Percentiles rank a stretch among this genome's conserved stretches.
These are phyloP conservation scores for Laburnicola sp. DNA, from an alignment of 2,329 filamentous ascomycete genomes.

Conservation along the genomic window DNA sequence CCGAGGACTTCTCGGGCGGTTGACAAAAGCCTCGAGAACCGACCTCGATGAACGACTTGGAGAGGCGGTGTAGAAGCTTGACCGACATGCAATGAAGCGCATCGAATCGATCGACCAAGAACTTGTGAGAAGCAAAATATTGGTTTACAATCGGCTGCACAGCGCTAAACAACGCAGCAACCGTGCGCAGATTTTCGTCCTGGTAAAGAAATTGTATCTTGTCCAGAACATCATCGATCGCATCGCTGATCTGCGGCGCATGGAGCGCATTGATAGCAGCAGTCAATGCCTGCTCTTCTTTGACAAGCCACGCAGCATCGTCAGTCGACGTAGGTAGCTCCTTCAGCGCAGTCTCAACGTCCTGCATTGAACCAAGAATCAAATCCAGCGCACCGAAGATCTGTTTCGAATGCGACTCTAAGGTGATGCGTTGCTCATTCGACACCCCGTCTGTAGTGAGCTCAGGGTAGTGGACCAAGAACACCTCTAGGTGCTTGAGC, in stretches of 20 bases:
- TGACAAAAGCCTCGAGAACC: constrained; percentile 88
- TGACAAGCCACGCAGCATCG: constrained; percentile 65
- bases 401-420: constrained; percentile 57
- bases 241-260: constrained; percentile 56
- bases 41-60: constrained; percentile 76
- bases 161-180: constrained; percentile 62
- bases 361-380: constrained; percentile 78
- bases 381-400: constrained; percentile 71
- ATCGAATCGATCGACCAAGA: constrained; percentile 61
- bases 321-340: constrained; percentile 63
- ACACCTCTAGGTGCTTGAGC: constrained; percentile 67
- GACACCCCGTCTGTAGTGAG: constrained; percentile 1
- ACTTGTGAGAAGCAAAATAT: constrained; percentile 66
- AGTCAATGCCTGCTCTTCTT: constrained; percentile 45
- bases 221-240: constrained; percentile 51
- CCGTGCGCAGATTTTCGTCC: constrained; percentile 47
- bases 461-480: constrained; percentile 52
- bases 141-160: constrained; percentile 73
- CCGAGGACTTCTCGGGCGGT: constrained; percentile 72
- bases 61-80: constrained; percentile 74
- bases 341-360: constrained; percentile 61
- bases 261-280: constrained; percentile 62
- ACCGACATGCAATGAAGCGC: constrained; percentile 70
- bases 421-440: constrained; percentile 10
- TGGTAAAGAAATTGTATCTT: constrained; percentile 52